Percentiles rank a stretch among this genome's conserved stretches.
phyloP scores from a whole-genome alignment of 2,329 filamentous ascomycete genomes.

The Xylogone sp. region DNA sequence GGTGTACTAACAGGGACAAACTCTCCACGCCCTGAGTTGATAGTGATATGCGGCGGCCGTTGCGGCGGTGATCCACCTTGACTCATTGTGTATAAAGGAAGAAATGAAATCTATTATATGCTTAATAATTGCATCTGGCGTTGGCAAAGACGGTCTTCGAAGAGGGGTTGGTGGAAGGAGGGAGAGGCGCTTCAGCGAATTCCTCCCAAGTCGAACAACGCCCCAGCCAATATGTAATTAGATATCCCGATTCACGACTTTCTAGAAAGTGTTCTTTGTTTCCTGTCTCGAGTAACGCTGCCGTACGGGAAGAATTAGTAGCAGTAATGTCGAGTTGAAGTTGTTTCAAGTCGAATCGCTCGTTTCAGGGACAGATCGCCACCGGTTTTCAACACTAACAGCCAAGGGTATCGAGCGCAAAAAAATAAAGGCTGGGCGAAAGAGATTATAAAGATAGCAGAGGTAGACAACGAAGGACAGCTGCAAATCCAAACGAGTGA shows the following conservation, averaged over 20 bases:
- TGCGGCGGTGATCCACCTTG: not conserved
- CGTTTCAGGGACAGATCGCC: too few species aligned
- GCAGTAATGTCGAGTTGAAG: too few species aligned
- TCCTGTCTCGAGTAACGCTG: too few species aligned
- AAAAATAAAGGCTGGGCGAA: too few species aligned
- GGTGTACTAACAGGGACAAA: constrained; percentile 27
- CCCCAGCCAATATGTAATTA: not conserved
- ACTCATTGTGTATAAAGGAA: not conserved
- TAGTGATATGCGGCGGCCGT: constrained; percentile 54
- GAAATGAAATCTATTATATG: not conserved
- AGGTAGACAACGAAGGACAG: too few species aligned
- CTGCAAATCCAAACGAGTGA: too few species aligned
- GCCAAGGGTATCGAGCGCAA: too few species aligned
- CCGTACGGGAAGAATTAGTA: too few species aligned
- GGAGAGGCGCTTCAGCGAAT: not conserved
- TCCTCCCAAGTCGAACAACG: not conserved
- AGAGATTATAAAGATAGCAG: too few species aligned
- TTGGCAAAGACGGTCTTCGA: not conserved
- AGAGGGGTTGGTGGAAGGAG: not conserved
- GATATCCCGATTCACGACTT: not conserved
- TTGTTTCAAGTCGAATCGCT: too few species aligned
- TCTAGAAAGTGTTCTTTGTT: too few species aligned
- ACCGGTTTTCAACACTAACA: too few species aligned
- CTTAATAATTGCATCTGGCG: not conserved
- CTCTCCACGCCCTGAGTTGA: constrained; percentile 56